A percentile compares a stretch with the other conserved stretches of the same genome.
These are phyloP conservation scores for Cucurbita argyrosperma DNA, from an alignment of 306 rosid species.

Conservation along the genomic window DNA sequence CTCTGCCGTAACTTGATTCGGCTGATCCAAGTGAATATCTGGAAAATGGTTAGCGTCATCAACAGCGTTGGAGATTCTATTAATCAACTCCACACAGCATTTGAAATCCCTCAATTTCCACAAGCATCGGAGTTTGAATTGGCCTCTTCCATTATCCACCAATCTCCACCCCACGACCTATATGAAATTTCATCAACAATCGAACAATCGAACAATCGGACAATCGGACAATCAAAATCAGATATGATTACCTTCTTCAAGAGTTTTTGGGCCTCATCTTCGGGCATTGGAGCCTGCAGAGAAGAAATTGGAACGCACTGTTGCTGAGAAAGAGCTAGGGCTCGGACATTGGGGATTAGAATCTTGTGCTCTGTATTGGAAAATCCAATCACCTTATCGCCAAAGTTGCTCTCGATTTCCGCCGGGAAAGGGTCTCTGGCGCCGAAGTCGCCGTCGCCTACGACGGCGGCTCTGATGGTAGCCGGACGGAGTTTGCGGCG, in stretches of 20 bases:
- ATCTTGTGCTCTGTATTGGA: conserved; percentile 58
- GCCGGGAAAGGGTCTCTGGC: conserved; percentile 90
- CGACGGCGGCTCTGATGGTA: conserved; percentile 7
- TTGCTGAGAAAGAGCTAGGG: conserved; percentile 54
- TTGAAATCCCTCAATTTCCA: conserved; percentile 81
- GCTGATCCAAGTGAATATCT: conserved; percentile 56
- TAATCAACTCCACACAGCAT: conserved; percentile 61
- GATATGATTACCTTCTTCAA: conserved; percentile 36
- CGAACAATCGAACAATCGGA: not conserved
- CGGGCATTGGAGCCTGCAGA: conserved; percentile 31
- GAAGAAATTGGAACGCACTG: conserved; percentile 42
- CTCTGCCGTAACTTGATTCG: conserved; percentile 74
- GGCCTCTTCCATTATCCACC: conserved; percentile 35
- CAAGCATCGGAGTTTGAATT: conserved; percentile 55
- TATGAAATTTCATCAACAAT: not conserved
- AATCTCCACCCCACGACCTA: conserved; percentile 94
- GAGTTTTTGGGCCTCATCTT: conserved; percentile 42
- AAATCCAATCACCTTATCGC: conserved; percentile 58
- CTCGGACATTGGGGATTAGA: conserved; percentile 61
- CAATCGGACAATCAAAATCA: not conserved
- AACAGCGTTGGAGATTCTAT: conserved; percentile 50
- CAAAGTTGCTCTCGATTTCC: conserved; percentile 60
- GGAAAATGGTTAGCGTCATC: conserved; percentile 63
- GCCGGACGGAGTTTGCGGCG: not conserved
- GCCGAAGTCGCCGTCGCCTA: conserved; percentile 55